Evolutionary conservation across 2,329 filamentous ascomycete species (phyloP).

Genomic region (Colletotrichum karsti): DNA sequence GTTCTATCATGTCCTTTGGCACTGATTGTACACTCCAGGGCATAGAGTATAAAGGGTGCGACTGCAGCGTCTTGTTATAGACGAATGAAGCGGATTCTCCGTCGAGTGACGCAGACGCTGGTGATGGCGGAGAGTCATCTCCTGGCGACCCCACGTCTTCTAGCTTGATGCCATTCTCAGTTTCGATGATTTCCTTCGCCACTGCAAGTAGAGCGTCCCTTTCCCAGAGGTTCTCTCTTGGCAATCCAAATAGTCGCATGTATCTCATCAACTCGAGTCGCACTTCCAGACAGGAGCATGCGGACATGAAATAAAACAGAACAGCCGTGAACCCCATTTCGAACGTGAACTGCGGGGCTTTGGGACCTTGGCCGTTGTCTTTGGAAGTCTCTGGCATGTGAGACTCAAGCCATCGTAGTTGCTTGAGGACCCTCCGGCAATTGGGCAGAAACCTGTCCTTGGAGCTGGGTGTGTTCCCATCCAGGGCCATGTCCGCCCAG

Average conservation of each 20-base stretch:
- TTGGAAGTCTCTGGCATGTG: not conserved
- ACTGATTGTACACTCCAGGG: no score
- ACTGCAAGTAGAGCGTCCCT: not conserved
- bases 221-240: not conserved
- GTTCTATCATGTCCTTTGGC: no score
- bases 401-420: not conserved
- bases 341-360: not conserved
- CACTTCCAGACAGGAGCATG: not conserved
- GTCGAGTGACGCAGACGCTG: no score
- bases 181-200: not conserved
- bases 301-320: not conserved
- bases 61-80: no score
- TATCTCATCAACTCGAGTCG: not conserved
- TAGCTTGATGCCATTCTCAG: not conserved
- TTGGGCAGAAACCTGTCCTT: not conserved
- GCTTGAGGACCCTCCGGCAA: not conserved
- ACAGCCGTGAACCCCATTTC: not conserved
- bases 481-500: constrained; percentile 41
- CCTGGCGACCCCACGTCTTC: no score
- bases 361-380: not conserved
- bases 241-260: not conserved
- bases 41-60: no score
- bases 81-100: no score
- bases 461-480: constrained; percentile 28
- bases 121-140: no score